Base-by-base conservation (phyloP, 257 asterid genomes). In the Asclepias syriaca region DNA sequence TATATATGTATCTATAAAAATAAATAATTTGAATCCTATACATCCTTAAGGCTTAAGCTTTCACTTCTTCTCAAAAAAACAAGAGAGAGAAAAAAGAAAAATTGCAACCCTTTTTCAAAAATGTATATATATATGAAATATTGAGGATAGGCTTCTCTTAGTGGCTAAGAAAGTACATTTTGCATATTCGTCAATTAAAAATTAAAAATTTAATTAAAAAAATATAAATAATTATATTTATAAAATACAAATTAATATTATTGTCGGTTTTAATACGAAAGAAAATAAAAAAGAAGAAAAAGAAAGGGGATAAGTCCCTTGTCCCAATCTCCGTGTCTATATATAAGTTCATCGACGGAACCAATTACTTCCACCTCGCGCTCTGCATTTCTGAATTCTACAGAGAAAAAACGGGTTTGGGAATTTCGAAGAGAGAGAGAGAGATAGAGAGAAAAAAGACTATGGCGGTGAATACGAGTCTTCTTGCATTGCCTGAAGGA, bases 401-500 rank as follows among this genome's bases (percentile, higher is more conserved):
- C 1, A 51, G 56, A 51, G 4, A 24, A 22, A 57, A 48, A 48
- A 48, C 65, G 65, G 24, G 14, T 4, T 6, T 58, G 7, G 37
- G 21, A 60, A 60, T 60, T 60, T 32, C 12, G 24, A 7, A 15
- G 48, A 32, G 48, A 27, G 45, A 13, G 6, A 61, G 15, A 22
- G 22, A 68, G 12, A 13, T 15, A 24, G 27, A 24, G 27, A 24
- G 27, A 24, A 24, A 24, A 60, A 24, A 60, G 11, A 50, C 34
- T 54, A 89, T 83, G 90, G 87, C 83, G 84, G 81, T 72, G 68
- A 79, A 79, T 61, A 77, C 56, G 40, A 75, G 73, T 55, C 68
- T 86, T 45, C 71, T 70, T 65, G 83, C 79, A 39, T 81, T 93
- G 57, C 95, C 98, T 3, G 97, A 89, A 78, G 96, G 88, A 59